These are phyloP conservation scores for Lasiosphaeris hirsuta DNA, from an alignment of 495 filamentous ascomycete genomes.

Conservation along the genomic window DNA sequence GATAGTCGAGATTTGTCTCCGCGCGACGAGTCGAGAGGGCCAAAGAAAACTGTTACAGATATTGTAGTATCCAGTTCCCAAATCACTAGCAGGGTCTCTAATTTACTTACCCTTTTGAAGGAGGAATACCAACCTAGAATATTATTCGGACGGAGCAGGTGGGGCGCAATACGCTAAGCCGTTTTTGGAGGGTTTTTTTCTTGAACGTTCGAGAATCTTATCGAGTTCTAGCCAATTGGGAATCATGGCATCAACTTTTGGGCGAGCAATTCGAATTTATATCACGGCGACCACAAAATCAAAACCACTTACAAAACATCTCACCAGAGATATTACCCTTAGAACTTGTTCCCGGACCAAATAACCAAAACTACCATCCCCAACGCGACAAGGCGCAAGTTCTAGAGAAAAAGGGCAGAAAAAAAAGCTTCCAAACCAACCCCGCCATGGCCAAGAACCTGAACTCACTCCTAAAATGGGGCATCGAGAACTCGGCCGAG, in stretches of 20 bases:
- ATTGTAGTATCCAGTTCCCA: too few species aligned
- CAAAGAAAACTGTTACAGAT: too few species aligned
- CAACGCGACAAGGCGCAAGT: background rate
- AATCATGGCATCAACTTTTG: background rate
- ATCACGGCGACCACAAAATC: background rate
- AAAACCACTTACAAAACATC: background rate
- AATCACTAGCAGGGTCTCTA: too few species aligned
- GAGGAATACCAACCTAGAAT: too few species aligned
- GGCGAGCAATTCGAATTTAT: background rate
- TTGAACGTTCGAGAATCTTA: slow-evolving; percentile 3
- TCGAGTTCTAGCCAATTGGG: slow-evolving; percentile 3
- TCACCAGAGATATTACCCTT: background rate
- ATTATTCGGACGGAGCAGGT: too few species aligned
- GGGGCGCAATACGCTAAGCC: too few species aligned
- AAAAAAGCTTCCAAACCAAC: slow-evolving; percentile 11
- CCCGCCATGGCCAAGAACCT: slow-evolving; percentile 43
- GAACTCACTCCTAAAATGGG: slow-evolving; percentile 85
- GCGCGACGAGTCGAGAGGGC: too few species aligned
- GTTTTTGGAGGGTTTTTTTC: background rate
- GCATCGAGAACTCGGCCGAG: slow-evolving; percentile 66
- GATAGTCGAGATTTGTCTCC: too few species aligned
- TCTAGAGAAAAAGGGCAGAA: background rate
- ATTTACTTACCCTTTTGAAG: too few species aligned
- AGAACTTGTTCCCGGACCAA: background rate
- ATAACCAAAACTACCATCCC: background rate